Percentiles rank a stretch among this genome's conserved stretches.
Conservation (phyloP, 306 rosid genomes). For the Delonix regia region DNA sequence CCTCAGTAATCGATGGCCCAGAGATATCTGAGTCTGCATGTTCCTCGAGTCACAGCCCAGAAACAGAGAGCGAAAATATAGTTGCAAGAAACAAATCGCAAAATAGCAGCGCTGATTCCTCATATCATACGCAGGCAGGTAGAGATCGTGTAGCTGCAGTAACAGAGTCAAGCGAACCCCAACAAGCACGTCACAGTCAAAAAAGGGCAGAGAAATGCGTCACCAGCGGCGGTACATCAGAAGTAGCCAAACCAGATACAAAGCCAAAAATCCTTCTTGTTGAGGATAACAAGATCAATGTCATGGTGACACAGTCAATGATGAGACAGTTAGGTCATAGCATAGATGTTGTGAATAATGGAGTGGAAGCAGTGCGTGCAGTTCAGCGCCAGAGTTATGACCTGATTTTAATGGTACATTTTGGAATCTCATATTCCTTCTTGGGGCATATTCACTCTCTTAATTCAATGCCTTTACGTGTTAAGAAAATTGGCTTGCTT, state of each 20-base stretch:
- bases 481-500: conserved; percentile 1
- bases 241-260: conserved; percentile 40
- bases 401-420: conserved; percentile 80
- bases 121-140: conserved; percentile 33
- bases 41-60: conserved; percentile 37
- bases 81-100: conserved; percentile 33
- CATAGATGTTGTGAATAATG: conserved; percentile 83
- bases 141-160: conserved; percentile 34
- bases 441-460: background rate
- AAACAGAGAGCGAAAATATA: conserved; percentile 39
- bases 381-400: conserved; percentile 65
- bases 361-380: conserved; percentile 82
- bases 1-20: conserved; percentile 44
- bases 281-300: conserved; percentile 89
- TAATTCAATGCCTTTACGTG: background rate
- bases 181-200: conserved; percentile 44
- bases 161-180: conserved; percentile 40
- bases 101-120: conserved; percentile 46
- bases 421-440: conserved; percentile 26
- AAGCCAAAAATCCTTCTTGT: conserved; percentile 86
- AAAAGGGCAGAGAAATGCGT: conserved; percentile 45
- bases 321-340: conserved; percentile 87
- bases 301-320: conserved; percentile 92
- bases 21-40: conserved; percentile 51
- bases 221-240: conserved; percentile 36